Base-by-base conservation (phyloP, 1,139 yeast genomes). In the Sporopachydermia cereana region DNA sequence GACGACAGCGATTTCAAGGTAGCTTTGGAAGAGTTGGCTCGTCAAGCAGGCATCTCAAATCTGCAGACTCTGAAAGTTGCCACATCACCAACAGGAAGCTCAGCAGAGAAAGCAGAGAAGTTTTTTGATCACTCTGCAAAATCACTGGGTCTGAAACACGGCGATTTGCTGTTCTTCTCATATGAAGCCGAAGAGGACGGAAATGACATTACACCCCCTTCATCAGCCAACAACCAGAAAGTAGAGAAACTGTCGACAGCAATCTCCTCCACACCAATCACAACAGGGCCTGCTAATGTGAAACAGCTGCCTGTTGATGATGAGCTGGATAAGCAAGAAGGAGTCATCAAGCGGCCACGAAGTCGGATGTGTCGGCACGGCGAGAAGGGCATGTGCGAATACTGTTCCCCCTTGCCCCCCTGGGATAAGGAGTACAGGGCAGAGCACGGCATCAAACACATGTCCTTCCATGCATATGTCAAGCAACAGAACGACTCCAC, bases 331-430 rank as follows among this genome's bases (percentile, higher is more conserved):
- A 69, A 68, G 43, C 71, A 74, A 45, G 75, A 76, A 42, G 99
- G 98, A 1, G 67, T 83, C 48, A 86, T 93, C 49, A 64, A 71
- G 36, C 72, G 98, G 34, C 63, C 69, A 27, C 72, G 69, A 50
- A 76, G 86, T 3, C 59, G 63, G 3, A 68, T 88, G 56, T 91
- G 98, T 61, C 76, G 81, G 47, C 98, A 93, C 59, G 86, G 93
- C 2, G 89, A 80, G 34, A 83, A 82, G 54, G 98, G 97, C 2
- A 91, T 91, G 98, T 91, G 98, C 63, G 98, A 91, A 56, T 86
- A 88, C 59, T 91, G 98, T 60, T 79, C 94, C 45, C 96, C 98
- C 0, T 67, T 93, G 48, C 96, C 95, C 42, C 97, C 98, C 1
- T 93, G 91, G 84, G 96, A 91, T 61, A 72, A 74, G 49, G 76